These are phyloP conservation scores for Termitomyces sp. DNA, from an alignment of 768 basidiomycete species.

Conservation along the genomic window DNA sequence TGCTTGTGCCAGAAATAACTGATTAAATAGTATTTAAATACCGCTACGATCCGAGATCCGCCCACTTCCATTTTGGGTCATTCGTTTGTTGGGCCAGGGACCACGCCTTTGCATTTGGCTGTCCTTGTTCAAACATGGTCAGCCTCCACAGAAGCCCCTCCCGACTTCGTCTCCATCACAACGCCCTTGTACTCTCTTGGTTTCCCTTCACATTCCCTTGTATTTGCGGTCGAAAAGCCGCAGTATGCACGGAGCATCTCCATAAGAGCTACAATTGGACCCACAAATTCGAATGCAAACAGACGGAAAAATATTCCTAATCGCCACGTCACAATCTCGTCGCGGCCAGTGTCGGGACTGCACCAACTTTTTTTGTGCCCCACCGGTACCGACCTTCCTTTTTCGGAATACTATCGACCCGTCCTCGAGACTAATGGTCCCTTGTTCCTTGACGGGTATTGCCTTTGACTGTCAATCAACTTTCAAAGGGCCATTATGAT, in stretches of 20 bases:
- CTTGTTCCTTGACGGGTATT: conserved; percentile 24
- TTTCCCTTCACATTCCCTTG: background rate
- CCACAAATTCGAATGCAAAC: conserved; percentile 7
- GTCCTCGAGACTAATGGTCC: conserved; percentile 9
- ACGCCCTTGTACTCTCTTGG: conserved; percentile 21
- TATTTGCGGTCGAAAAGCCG: background rate
- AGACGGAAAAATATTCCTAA: background rate
- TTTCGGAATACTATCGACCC: conserved; percentile 5
- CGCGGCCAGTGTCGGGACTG: background rate
- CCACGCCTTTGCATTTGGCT: conserved; percentile 19
- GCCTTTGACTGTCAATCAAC: conserved; percentile 14
- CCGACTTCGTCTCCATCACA: conserved; percentile 21
- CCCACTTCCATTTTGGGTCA: conserved; percentile 26
- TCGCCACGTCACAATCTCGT: background rate
- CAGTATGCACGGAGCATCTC: background rate
- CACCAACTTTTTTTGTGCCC: background rate
- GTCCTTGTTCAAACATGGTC: conserved; percentile 21
- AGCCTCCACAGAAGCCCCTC: conserved; percentile 1
- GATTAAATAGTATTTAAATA: conserved; percentile 26
- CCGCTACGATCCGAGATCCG: conserved; percentile 28
- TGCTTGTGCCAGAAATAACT: conserved; percentile 5
- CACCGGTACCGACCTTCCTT: conserved; percentile 7
- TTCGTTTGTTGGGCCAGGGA: conserved; percentile 32
- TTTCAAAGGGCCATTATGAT: background rate
- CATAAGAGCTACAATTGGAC: conserved; percentile 11